Percentiles rank a stretch among this genome's conserved stretches.
phyloP scores from a whole-genome alignment of 2,329 filamentous ascomycete genomes.

The Trichoderma polysporum region DNA sequence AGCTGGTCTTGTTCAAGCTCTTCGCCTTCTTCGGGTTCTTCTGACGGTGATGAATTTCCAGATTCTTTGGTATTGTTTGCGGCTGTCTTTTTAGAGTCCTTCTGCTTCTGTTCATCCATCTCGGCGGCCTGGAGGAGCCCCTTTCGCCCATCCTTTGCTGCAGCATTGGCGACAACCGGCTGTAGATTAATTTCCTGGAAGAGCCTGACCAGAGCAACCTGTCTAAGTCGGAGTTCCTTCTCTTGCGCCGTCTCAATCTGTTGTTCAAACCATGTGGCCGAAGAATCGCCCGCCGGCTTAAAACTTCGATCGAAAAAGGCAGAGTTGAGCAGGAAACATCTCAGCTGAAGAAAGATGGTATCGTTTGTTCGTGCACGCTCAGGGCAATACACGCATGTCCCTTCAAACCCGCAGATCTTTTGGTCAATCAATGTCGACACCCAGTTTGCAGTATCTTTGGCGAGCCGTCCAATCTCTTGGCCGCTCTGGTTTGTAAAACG shows the following conservation, averaged over 20 bases:
- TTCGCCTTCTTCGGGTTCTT: constrained; percentile 78
- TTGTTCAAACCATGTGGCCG: constrained; percentile 73
- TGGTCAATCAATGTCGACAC: constrained; percentile 91
- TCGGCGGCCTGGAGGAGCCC: constrained; percentile 85
- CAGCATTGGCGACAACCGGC: constrained; percentile 72
- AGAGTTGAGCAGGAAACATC: constrained; percentile 70
- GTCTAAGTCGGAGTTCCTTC: constrained; percentile 75
- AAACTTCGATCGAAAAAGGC: constrained; percentile 68
- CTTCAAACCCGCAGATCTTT: constrained; percentile 82
- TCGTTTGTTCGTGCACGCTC: constrained; percentile 86
- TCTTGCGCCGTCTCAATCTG: constrained; percentile 82
- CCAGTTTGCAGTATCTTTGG: constrained; percentile 86
- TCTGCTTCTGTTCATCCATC: constrained; percentile 73
- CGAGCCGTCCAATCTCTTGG: constrained; percentile 80
- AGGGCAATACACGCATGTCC: constrained; percentile 83
- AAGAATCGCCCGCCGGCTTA: constrained; percentile 65
- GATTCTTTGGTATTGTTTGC: constrained; percentile 32
- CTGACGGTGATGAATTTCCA: constrained; percentile 54
- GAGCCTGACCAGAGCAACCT: constrained; percentile 83
- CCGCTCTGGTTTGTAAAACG: constrained; percentile 80
- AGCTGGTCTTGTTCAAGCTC: constrained; percentile 95
- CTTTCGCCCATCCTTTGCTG: constrained; percentile 77
- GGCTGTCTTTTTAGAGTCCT: constrained; percentile 44
- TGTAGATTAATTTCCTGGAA: constrained; percentile 86
- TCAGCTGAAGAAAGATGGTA: constrained; percentile 86